phyloP scores from a whole-genome alignment of 129 eudicot genomes.

The Artemisia argyi region DNA sequence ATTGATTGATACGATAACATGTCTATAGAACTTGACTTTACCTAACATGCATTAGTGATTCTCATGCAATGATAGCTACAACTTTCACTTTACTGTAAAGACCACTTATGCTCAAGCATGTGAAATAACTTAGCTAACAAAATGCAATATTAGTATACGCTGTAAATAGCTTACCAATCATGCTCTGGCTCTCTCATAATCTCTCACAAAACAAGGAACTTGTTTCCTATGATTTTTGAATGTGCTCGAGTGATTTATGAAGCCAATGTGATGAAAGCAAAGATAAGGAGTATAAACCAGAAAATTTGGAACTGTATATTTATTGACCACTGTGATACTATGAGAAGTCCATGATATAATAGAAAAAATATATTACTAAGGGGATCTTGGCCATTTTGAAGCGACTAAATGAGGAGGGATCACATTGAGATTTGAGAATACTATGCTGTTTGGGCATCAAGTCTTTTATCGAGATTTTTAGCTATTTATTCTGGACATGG shows the following conservation, averaged over 20 bases:
- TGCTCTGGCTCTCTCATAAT: too few relatives aligned
- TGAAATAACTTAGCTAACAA: too few relatives aligned
- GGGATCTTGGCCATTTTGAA: too few relatives aligned
- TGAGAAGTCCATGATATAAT: background rate
- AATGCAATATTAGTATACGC: too few relatives aligned
- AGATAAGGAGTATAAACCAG: conserved; percentile 1
- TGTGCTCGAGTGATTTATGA: background rate
- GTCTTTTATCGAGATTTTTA: background rate
- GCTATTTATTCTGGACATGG: background rate
- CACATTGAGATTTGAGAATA: conserved; percentile 5
- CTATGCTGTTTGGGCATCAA: background rate
- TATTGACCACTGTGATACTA: background rate
- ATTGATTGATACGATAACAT: background rate
- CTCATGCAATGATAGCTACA: background rate
- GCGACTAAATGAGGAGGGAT: background rate
- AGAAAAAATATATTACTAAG: background rate
- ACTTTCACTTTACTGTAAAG: too few relatives aligned
- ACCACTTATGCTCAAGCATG: too few relatives aligned
- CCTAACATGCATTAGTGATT: background rate
- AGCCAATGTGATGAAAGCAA: background rate
- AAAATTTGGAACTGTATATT: background rate
- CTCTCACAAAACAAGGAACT: too few relatives aligned
- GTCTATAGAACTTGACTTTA: background rate
- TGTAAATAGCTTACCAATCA: too few relatives aligned
- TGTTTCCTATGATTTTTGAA: too few relatives aligned